Conservation (phyloP, 306 rosid genomes). For the Pyrus bretschneideri region DNA sequence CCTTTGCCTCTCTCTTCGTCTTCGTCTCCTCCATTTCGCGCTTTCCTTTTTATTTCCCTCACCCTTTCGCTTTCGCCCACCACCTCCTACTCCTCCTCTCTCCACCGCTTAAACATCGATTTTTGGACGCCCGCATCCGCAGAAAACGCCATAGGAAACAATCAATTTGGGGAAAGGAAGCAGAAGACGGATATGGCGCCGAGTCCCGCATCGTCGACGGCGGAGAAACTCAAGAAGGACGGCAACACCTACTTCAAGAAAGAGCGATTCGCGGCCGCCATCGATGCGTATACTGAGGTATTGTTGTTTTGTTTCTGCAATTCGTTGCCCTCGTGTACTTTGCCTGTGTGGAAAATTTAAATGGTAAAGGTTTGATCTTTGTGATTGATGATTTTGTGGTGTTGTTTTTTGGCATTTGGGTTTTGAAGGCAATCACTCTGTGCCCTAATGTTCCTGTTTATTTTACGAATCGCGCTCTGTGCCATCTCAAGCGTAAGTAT, state of each 20-base stretch:
- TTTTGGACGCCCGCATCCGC: neutral
- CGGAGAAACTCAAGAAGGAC: slow-evolving; percentile 56
- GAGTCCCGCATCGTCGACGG: slow-evolving; percentile 36
- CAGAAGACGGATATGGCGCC: slow-evolving; percentile 37
- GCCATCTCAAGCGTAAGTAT: slow-evolving; percentile 89
- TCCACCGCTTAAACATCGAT: neutral
- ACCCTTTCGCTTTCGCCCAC: neutral
- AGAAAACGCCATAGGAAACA: neutral
- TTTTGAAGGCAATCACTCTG: slow-evolving; percentile 59
- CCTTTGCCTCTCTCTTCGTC: neutral
- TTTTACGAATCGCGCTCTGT: slow-evolving; percentile 87
- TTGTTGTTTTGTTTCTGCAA: neutral
- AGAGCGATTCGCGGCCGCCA: slow-evolving; percentile 77
- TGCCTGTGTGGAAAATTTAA: neutral
- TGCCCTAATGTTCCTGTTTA: slow-evolving; percentile 76
- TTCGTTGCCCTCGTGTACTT: neutral
- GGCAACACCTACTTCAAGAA: slow-evolving; percentile 80
- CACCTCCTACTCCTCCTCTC: neutral
- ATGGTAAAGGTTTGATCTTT: neutral
- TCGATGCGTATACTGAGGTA: slow-evolving; percentile 94
- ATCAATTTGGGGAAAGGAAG: neutral
- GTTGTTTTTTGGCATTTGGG: neutral
- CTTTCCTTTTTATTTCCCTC: neutral
- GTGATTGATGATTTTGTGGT: neutral
- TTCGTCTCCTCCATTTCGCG: neutral